Base-by-base conservation (phyloP, 225 moss, liverwort and hornwort species). In the Polytrichum formosum region DNA sequence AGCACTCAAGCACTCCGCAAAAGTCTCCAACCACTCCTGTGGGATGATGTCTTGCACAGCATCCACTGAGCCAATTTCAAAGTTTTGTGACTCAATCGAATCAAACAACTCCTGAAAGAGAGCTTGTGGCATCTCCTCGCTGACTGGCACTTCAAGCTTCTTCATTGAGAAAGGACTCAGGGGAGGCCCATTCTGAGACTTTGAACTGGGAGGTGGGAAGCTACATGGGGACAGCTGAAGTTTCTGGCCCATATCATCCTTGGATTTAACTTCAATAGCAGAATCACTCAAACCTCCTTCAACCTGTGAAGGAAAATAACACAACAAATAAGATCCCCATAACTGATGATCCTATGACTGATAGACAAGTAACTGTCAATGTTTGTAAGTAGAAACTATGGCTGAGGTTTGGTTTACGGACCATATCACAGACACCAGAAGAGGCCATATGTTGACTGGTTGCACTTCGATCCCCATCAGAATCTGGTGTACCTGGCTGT, bases 361-460 rank as follows among this genome's bases (percentile, higher is more conserved):
- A 31, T 31, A 7, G 31, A 13, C 35, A 35, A 35, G 8, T 35
- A 8, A 35, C 8, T 9, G 35, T 35, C 13, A 46, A 46, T 13
- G 13, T 13, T 13, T 46, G 13, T 0, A 46, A 21, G 3, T 59
- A 6, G 20, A 59, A 59, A 58, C 9, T 21, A 59, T 22, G 59
- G 46, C 16, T 46, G 46, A 46, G 46, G 46, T 46, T 46, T 46
- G 16, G 46, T 46, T 13, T 46, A 67, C 35, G 6, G 35, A 70
- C 70, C 31, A 61, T 70, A 33, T 70, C 21, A 58, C 58, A 28
- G 37, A 70, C 17, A 27, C 64, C 63, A 46, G 72, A 26, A 46
- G 46, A 46, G 54, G 18, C 18, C 26, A 26, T 19, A 6, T 4
- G 20, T 21, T 27, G 37, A 46, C 46, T 46, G 10, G 5, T 70